Evolutionary conservation across 2,329 filamentous ascomycete species (phyloP), one percentile per base, ranked within the genome.

Genomic region (Paecilomyces variotii): DNA sequence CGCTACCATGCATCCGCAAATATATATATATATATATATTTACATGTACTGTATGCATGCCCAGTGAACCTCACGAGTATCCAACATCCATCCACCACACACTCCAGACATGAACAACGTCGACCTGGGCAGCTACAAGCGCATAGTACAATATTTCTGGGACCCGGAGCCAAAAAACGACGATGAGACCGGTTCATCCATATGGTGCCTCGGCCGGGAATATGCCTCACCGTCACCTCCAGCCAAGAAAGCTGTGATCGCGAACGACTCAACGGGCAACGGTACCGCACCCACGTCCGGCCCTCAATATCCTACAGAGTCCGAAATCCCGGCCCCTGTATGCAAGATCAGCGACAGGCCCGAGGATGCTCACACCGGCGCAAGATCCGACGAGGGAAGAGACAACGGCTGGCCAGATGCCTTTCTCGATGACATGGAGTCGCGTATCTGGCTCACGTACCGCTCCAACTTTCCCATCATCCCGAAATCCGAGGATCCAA

Each of bases 391-490:
- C 45, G 59, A 57, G 39, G 30, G 6, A 19, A 58, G 57, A 49
- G 59, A 52, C 9, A 61, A 77, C 60, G 87, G 88, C 59, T 99
- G 94, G 94, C 94, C 94, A 9, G 78, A 83, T 9, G 81, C 84
- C 3, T 99, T 99, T 68, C 78, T 97, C 34, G 88, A 91, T 60
- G 94, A 99, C 73, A 95, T 97, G 68, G 91, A 96, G 72, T 92
- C 93, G 4, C 85, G 86, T 61, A 85, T 97, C 72, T 97, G 94
- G 93, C 90, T 99, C 83, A 97, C 93, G 9, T 99, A 99, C 70
- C 86, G 94, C 56, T 94, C 87, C 27, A 88, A 88, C 65, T 99
- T 99, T 71, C 79, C 86, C 9, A 81, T 86, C 0, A 99, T 99
- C 70, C 82, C 89, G 19, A 90, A 87, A 72, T 92, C 89, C 3